Conservation (phyloP, 257 asterid species). For the Echites panduratus region DNA sequence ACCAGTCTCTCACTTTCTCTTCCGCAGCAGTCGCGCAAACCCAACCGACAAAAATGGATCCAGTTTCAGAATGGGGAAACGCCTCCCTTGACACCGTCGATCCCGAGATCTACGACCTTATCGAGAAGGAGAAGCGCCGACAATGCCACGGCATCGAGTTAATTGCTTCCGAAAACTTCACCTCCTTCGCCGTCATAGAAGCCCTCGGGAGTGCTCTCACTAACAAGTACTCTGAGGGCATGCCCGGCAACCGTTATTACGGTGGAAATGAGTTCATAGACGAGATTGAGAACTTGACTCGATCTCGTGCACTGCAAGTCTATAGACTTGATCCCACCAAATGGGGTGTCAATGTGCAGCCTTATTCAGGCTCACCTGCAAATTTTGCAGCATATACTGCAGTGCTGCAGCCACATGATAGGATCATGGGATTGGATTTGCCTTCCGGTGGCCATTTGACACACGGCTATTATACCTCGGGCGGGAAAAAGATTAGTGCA, state of each 20-base stretch:
- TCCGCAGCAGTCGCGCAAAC: not conserved
- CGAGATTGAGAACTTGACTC: conserved; percentile 37
- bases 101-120: conserved; percentile 39
- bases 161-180: conserved; percentile 47
- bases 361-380: conserved; percentile 38
- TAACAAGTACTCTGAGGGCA: conserved; percentile 43
- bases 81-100: conserved; percentile 29
- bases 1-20: not conserved
- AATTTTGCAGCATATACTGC: conserved; percentile 46
- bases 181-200: conserved; percentile 43
- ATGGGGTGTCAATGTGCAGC: conserved; percentile 54
- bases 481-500: conserved; percentile 37
- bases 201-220: conserved; percentile 39
- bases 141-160: conserved; percentile 47
- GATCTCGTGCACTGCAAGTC: conserved; percentile 36
- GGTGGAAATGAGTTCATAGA: conserved; percentile 46
- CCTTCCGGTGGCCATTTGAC: conserved; percentile 45
- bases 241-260: conserved; percentile 44
- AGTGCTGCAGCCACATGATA: conserved; percentile 37
- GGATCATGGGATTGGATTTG: conserved; percentile 47
- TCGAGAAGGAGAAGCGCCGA: conserved; percentile 40
- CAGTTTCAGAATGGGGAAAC: conserved; percentile 38
- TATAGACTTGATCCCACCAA: conserved; percentile 38
- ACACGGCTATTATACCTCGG: conserved; percentile 38
- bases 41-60: conserved; percentile 27